Evolutionary conservation across 441 rosid genomes (phyloP).

Genomic region (Adansonia madagascariensis): DNA sequence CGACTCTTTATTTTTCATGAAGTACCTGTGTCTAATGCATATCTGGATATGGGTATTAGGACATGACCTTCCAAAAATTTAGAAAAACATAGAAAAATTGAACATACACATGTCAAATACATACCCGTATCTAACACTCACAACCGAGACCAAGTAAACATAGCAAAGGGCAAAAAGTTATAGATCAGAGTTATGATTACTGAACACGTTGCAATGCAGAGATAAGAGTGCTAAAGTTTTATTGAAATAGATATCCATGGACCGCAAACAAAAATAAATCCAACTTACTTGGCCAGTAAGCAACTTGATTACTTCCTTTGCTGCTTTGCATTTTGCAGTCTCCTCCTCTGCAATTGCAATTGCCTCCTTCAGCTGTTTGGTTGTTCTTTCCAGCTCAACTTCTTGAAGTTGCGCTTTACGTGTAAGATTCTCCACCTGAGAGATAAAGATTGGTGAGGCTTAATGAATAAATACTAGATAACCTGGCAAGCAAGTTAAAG

Average conservation of each 20-base stretch:
- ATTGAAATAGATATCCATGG: neutral
- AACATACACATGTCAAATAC: too few relatives aligned
- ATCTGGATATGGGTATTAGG: too few relatives aligned
- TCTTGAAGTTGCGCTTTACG: slow-evolving; percentile 83
- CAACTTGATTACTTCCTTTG: slow-evolving; percentile 96
- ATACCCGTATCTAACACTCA: too few relatives aligned
- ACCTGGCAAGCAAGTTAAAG: slow-evolving; percentile 7
- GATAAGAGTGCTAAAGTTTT: neutral
- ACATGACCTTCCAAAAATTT: too few relatives aligned
- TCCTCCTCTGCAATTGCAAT: slow-evolving; percentile 85
- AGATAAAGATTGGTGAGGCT: slow-evolving; percentile 35
- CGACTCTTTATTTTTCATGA: too few relatives aligned
- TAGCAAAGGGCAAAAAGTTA: neutral
- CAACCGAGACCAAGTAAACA: too few relatives aligned
- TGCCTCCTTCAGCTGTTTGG: slow-evolving; percentile 90
- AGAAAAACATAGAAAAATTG: too few relatives aligned
- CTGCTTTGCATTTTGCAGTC: slow-evolving; percentile 91
- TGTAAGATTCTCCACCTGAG: slow-evolving; percentile 83
- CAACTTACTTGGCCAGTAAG: slow-evolving; percentile 86
- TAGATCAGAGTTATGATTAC: neutral
- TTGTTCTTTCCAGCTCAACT: slow-evolving; percentile 83
- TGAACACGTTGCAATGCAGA: neutral
- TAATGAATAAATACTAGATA: neutral
- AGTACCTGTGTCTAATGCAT: too few relatives aligned
- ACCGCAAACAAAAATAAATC: slow-evolving; percentile 15